A percentile compares a stretch with the other conserved stretches of the same genome.
Evolutionary conservation across 2,329 filamentous ascomycete genomes (phyloP).

Genomic region (Aureobasidium sp.): DNA sequence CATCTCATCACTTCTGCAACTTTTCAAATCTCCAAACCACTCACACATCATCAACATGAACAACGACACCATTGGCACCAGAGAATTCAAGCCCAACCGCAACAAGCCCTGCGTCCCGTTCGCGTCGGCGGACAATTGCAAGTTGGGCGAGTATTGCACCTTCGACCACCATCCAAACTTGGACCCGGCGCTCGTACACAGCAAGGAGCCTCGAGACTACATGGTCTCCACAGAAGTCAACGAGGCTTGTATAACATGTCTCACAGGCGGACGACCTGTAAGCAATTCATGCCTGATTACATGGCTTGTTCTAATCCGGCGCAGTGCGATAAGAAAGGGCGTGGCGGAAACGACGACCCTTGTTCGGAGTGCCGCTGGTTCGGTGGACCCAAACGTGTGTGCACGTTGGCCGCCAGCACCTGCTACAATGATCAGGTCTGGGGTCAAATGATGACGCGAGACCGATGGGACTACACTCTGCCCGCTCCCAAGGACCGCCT

Average conservation of each 20-base stretch:
- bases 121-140: no score
- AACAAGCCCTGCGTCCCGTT: no score
- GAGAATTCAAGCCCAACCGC: no score
- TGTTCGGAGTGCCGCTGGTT: conserved; percentile 16
- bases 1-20: no score
- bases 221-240: not conserved
- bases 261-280: not conserved
- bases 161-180: not conserved
- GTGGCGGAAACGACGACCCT: conserved; percentile 2
- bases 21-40: no score
- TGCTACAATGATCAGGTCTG: conserved; percentile 13
- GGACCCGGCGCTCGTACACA: not conserved
- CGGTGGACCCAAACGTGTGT: not conserved
- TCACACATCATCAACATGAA: no score
- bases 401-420: not conserved
- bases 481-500: no score
- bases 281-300: not conserved
- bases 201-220: not conserved
- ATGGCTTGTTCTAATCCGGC: not conserved
- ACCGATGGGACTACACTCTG: no score
- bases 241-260: not conserved
- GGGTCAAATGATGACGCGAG: not conserved
- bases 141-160: no score
- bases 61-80: no score
- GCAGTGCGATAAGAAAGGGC: conserved; percentile 8